Evolutionary conservation across 225 moss, liverwort and hornwort species (phyloP).

Genomic region (Takakia lepidozioides): DNA sequence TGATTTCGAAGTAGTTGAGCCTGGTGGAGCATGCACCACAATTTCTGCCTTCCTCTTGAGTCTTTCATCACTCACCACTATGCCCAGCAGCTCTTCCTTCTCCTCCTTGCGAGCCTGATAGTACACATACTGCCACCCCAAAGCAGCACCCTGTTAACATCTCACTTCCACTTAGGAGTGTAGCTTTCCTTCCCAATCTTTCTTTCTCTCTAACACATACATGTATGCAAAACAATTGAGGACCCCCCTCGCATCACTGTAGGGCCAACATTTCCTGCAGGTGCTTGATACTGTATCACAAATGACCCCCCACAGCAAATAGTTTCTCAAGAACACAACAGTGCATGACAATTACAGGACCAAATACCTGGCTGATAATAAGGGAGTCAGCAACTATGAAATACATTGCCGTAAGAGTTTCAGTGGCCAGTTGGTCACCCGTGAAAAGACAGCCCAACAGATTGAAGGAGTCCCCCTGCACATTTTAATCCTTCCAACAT

Average conservation of each 20-base stretch:
- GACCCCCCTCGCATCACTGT: no score
- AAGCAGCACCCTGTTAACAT: background rate
- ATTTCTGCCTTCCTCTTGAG: background rate
- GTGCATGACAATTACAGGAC: no score
- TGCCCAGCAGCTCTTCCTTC: background rate
- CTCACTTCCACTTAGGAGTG: background rate
- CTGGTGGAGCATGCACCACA: background rate
- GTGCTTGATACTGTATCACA: no score
- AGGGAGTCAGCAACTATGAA: slow-evolving; percentile 67
- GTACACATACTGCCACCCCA: slow-evolving; percentile 2
- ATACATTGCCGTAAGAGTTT: slow-evolving; percentile 75
- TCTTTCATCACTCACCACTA: background rate
- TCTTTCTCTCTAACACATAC: no score
- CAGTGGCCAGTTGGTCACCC: slow-evolving; percentile 74
- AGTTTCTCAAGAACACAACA: no score
- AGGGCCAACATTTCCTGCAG: no score
- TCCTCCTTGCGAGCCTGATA: background rate
- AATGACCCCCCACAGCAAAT: no score
- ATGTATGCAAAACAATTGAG: no score
- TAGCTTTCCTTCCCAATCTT: no score
- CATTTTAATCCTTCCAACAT: slow-evolving; percentile 7
- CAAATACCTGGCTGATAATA: slow-evolving; percentile 67
- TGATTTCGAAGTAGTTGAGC: background rate
- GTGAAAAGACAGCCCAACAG: slow-evolving; percentile 82
- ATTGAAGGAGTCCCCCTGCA: slow-evolving; percentile 84